These are phyloP conservation scores for Schizophyllum commune DNA, from an alignment of 1,284 basidiomycete genomes.

Conservation along the genomic window DNA sequence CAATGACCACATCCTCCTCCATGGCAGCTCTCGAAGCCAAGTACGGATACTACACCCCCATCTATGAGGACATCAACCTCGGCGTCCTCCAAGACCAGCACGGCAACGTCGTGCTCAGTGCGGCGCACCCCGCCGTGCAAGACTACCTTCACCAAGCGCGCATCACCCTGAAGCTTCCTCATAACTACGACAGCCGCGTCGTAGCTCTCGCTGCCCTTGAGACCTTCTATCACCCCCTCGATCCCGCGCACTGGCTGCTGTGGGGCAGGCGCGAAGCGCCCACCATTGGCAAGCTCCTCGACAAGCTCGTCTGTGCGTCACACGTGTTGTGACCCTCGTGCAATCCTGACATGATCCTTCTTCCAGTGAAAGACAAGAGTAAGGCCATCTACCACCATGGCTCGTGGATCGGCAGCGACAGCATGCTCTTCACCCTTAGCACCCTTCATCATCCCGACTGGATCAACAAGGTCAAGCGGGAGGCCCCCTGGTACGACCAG, in stretches of 20 bases:
- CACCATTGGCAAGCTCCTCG: constrained; percentile 29
- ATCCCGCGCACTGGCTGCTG: constrained; percentile 39
- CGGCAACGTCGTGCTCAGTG: constrained; percentile 7
- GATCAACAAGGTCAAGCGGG: too few species aligned
- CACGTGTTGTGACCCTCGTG: too few species aligned
- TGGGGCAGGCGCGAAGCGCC: constrained; percentile 30
- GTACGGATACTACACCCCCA: background rate
- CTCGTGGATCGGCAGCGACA: too few species aligned
- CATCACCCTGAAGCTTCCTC: constrained; percentile 23
- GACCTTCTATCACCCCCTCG: constrained; percentile 29
- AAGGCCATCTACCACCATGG: too few species aligned
- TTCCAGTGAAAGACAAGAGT: too few species aligned
- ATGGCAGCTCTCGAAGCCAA: too few species aligned
- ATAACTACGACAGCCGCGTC: constrained; percentile 25
- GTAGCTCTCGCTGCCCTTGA: constrained; percentile 38
- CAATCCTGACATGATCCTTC: too few species aligned
- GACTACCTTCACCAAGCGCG: constrained; percentile 27
- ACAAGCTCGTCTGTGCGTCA: constrained; percentile 33
- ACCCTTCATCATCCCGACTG: too few species aligned
- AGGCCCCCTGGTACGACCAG: too few species aligned
- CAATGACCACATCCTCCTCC: too few species aligned
- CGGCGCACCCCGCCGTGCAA: constrained; percentile 29
- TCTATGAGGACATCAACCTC: background rate
- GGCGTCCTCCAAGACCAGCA: background rate
- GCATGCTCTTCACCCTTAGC: too few species aligned